Conservation (phyloP, 331 rosid genomes). For the Malus hybrid region DNA sequence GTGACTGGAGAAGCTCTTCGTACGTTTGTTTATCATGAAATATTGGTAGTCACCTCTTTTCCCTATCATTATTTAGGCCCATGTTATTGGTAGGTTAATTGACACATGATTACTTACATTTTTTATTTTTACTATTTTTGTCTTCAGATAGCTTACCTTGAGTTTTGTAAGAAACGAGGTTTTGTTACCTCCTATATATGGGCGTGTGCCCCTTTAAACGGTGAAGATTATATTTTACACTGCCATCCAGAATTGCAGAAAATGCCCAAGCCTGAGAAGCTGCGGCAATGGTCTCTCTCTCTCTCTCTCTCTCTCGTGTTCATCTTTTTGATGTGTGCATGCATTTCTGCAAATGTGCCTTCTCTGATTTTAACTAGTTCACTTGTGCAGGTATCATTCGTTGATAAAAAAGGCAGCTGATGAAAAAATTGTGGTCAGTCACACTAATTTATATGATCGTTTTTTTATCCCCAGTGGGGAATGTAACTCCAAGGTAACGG, state of each 20-base stretch:
- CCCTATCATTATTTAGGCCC: neutral
- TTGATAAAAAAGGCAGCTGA: conserved; percentile 49
- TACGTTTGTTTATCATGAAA: conserved; percentile 67
- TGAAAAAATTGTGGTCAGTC: conserved; percentile 48
- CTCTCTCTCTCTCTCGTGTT: neutral
- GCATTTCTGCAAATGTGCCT: neutral
- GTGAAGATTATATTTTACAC: conserved; percentile 54
- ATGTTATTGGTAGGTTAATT: neutral
- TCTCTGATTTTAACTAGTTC: neutral
- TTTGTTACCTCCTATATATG: conserved; percentile 51
- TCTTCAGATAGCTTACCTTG: conserved; percentile 65
- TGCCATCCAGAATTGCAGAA: conserved; percentile 60
- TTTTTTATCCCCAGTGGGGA: conserved; percentile 40
- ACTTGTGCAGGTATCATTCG: conserved; percentile 42
- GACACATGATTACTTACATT: neutral
- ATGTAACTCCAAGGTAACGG: conserved; percentile 33
- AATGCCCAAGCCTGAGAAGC: conserved; percentile 46
- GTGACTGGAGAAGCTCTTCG: conserved; percentile 60
- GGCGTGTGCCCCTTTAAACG: conserved; percentile 57
- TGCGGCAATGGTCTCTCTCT: conserved; percentile 48
- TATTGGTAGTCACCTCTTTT: conserved; percentile 35
- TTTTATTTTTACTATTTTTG: neutral
- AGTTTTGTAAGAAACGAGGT: conserved; percentile 55
- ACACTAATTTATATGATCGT: conserved; percentile 43
- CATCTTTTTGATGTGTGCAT: neutral